Base-by-base conservation (phyloP, 805 yeast genomes). In the Ogataea pilisensis region DNA sequence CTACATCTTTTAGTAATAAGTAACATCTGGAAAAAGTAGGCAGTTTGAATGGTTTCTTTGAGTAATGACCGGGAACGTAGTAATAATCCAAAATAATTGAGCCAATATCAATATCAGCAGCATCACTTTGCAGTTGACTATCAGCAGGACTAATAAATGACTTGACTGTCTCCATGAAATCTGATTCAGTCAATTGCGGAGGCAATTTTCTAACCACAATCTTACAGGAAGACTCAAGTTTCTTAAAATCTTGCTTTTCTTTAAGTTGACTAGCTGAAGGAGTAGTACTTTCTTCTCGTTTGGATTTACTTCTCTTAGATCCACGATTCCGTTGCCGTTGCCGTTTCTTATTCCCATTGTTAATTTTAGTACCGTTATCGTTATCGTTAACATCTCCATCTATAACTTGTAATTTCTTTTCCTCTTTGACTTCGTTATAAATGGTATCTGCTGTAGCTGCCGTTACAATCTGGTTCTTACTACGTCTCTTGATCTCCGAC, bases 21-120 rank as follows among this genome's bases (percentile, higher is more conserved):
- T 69, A 74, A 11, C 70, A 67, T 43, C 76, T 54, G 2, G 78
- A 72, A 42, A 57, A 59, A 1, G 53, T 51, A 0, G 74, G 72
- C 12, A 50, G 45, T 31, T 69, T 70, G 43, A 63, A 72, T 1
- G 71, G 70, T 16, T 58, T 60, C 1, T 38, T 32, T 0, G 74
- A 58, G 38, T 64, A 64, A 14, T 55, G 49, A 2, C 80, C 80
- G 38, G 54, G 43, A 2, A 69, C 66, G 53, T 69, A 75, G 49
- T 72, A 71, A 24, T 45, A 47, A 2, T 54, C 41, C 12, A 38
- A 27, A 5, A 38, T n/a, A n/a, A n/a, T 33, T 22, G 11, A 22
- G n/a, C 31, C 34, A 2, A 49, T 39, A 2, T 46, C 37, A 9
- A 5, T 13, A 9, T 27, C 14, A 9, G 26, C 26, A 24, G 9